Evolutionary conservation across 2,329 filamentous ascomycete genomes (phyloP), one percentile per base, ranked within the genome.

Genomic region (Monilinia polystroma): DNA sequence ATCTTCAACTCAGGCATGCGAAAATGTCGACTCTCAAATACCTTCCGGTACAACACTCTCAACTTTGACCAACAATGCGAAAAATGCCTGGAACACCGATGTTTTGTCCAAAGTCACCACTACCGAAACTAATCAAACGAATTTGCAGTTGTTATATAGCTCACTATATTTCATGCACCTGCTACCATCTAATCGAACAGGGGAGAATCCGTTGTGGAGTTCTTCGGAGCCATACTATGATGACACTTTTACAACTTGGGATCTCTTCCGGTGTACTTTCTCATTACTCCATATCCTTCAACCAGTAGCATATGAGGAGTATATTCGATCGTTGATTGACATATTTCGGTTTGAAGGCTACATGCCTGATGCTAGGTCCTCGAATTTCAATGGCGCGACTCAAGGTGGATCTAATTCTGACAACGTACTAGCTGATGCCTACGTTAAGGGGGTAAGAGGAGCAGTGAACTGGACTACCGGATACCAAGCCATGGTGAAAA

Each of bases 341-440:
- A 85, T 89, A 70, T 91, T 85, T 83, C 80, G 85, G 60, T 79
- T 86, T 68, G 86, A 87, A 10, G 87, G 86, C 10, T 90, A 83
- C 72, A 80, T 89, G 74, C 87, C 87, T 0, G 87, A 90, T 71
- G 88, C 81, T 0, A 84, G 88, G 10, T 90, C 87, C 0, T 88
- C 85, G 1, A 87, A 90, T 76, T 89, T 80, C 79, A 91, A 90
- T 70, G 89, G 89, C 12, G 84, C 85, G 11, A 84, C 85, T 0
- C 89, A 91, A 74, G 89, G 87, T 8, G 89, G 89, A 8, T 88
- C 84, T 18, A 91, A 91, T 72, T 83, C 85, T 2, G 89, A 92
- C 75, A 91, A 89, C 66, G 83, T 92, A 2, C 82, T 92, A 35
- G 89, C 89, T 3, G 89, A 92, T 73, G 89, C 89, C 0, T 91